Base-by-base conservation (phyloP, 2,329 filamentous ascomycete species). In the Hypoxylon sp. region DNA sequence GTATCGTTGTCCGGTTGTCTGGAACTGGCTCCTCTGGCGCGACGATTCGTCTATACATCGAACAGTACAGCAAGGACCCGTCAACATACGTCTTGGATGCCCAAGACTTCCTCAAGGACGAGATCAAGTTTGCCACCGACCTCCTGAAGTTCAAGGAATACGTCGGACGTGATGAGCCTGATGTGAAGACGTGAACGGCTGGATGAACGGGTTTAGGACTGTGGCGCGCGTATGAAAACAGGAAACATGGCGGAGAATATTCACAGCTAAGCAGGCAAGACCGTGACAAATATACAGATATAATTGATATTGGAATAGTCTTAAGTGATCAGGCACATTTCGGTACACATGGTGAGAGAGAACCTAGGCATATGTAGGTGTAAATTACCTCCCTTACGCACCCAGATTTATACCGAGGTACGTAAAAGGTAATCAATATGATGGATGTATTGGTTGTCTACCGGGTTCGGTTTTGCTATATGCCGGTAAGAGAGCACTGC, bases 1-100 rank as follows among this genome's bases (percentile, higher is more conserved):
- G 95, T 67, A 94, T 98, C 60, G 92, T 99, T 48, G 92, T 98
- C 56, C 90, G 95, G 70, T 83, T 99, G 58, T 98, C 94, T 1
- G 95, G 95, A 47, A 99, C 95, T 17, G 95, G 95, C 65, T 96
- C 91, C 69, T 96, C 91, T 46, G 95, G 95, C 54, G 95, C 95
- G 43, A 99, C 95, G 26, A 98, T 99, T 74, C 90, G 95, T 63
- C 83, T 99, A 67, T 99, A 99, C 78, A 88, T 99, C 67, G 95
- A 99, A 85, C 94, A 95, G 82, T 91, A 98, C 81, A 93, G 91
- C 76, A 85, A 80, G 64, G 92, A 98, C 72, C 81, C 87, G 61
- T 87, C 84, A 61, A 92, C 87, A 58, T 96, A 95, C 72, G 85
- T 81, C 56, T 75, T 89, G 71, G 91, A 96, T 75, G 92, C 93